Evolutionary conservation across 768 basidiomycete species (phyloP).

Genomic region (Lactarius tabidus): DNA sequence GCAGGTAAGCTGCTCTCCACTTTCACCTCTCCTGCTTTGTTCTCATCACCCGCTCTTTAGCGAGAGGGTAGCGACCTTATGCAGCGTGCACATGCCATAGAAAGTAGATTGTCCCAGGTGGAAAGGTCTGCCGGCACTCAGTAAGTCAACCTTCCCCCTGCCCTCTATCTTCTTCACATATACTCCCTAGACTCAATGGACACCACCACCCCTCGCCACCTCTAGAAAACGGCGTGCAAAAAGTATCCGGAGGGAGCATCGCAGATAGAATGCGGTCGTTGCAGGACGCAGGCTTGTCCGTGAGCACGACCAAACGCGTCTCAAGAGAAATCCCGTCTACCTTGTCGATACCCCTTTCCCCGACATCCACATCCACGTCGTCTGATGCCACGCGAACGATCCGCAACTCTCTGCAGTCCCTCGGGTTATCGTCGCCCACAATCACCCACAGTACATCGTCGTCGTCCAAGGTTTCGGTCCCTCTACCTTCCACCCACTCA

Average conservation of each 20-base stretch:
- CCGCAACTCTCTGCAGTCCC: conserved; percentile 24
- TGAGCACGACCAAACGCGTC: conserved; percentile 47
- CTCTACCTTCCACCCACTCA: conserved; percentile 41
- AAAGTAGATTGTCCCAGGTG: conserved; percentile 43
- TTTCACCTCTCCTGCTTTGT: neutral
- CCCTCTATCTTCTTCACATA: conserved; percentile 14
- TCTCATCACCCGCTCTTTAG: conserved; percentile 26
- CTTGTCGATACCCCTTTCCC: conserved; percentile 33
- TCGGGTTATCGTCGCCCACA: conserved; percentile 24
- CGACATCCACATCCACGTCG: conserved; percentile 30
- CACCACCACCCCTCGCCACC: conserved; percentile 19
- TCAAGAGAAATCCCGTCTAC: conserved; percentile 49
- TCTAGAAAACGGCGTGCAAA: conserved; percentile 27
- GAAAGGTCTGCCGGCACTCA: conserved; percentile 38
- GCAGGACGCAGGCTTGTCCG: conserved; percentile 64
- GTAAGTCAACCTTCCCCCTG: conserved; percentile 26
- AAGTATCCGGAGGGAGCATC: conserved; percentile 58
- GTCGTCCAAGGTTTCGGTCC: conserved; percentile 29
- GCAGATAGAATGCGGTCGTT: conserved; percentile 78
- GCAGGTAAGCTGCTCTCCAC: conserved; percentile 43
- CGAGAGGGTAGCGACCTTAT: conserved; percentile 38
- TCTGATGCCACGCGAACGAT: conserved; percentile 28
- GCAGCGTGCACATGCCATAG: conserved; percentile 42
- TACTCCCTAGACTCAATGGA: conserved; percentile 17
- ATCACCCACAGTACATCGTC: conserved; percentile 28